Conservation (phyloP, 2,329 filamentous ascomycete species). For the Bipolaris gigantea region DNA sequence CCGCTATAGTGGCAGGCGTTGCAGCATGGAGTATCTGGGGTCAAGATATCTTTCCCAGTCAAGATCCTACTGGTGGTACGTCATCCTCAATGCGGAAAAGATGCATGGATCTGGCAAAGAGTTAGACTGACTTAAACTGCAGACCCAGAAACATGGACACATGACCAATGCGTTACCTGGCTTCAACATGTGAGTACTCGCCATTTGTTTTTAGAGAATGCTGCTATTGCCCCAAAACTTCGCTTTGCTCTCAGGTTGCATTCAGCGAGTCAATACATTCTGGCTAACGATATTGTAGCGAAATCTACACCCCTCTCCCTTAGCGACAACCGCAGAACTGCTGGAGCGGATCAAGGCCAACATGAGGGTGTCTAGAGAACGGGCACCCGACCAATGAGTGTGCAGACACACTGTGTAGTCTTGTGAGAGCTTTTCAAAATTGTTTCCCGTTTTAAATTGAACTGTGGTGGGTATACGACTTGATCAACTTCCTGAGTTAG, state of each 20-base stretch:
- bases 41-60: conserved; percentile 76
- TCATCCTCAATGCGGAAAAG: background rate
- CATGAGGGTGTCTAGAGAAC: conserved; percentile 52
- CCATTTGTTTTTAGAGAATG: background rate
- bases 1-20: conserved; percentile 77
- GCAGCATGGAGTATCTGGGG: conserved; percentile 86
- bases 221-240: background rate
- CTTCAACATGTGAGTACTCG: conserved; percentile 69
- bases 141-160: conserved; percentile 74
- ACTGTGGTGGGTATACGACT: background rate
- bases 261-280: background rate
- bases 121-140: background rate
- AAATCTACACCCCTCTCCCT: conserved; percentile 61
- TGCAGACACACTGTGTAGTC: background rate
- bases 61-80: conserved; percentile 78
- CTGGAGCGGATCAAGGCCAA: conserved; percentile 71
- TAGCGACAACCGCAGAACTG: conserved; percentile 64
- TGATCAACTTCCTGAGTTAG: too few relatives aligned
- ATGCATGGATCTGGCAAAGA: background rate
- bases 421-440: background rate
- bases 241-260: background rate
- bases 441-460: background rate
- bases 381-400: conserved; percentile 6
- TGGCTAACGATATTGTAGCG: conserved; percentile 52
- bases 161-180: conserved; percentile 79